Conservation (phyloP, 2,329 filamentous ascomycete species). For the Claviceps lovelessii region DNA sequence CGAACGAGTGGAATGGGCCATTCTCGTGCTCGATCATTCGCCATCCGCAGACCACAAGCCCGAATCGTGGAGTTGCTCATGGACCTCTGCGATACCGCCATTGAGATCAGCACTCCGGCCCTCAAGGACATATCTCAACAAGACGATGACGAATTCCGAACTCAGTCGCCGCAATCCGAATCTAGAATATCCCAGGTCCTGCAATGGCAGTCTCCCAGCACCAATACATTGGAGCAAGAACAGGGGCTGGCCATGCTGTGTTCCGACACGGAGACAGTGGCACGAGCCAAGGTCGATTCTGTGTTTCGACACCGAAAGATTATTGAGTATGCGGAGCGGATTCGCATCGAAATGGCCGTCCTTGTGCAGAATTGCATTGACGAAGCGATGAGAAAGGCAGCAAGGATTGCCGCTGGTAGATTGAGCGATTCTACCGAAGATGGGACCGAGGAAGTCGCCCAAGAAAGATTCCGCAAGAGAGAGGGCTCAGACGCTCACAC, state of each 20-base stretch:
- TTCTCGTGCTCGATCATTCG: conserved; percentile 72
- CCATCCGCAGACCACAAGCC: conserved; percentile 73
- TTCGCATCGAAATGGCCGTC: conserved; percentile 83
- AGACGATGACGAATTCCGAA: conserved; percentile 63
- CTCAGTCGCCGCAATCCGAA: conserved; percentile 91
- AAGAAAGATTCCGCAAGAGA: conserved; percentile 6
- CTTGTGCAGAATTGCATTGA: conserved; percentile 93
- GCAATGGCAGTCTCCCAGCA: conserved; percentile 91
- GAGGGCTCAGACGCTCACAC: conserved; percentile 5
- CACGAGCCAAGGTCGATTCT: conserved; percentile 81
- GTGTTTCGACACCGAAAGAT: conserved; percentile 84
- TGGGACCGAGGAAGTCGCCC: conserved; percentile 28
- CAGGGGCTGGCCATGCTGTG: conserved; percentile 80
- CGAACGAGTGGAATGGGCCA: conserved; percentile 69
- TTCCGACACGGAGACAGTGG: conserved; percentile 72
- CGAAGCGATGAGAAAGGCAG: conserved; percentile 78
- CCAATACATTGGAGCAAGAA: conserved; percentile 83
- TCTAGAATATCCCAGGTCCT: conserved; percentile 85
- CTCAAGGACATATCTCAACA: conserved; percentile 67
- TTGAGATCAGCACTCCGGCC: conserved; percentile 87
- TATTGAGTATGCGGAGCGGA: conserved; percentile 89
- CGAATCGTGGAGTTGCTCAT: conserved; percentile 90
- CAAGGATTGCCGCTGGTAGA: conserved; percentile 71
- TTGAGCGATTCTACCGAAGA: conserved; percentile 62
- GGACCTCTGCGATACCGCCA: conserved; percentile 86